Evolutionary conservation across 768 basidiomycete species (phyloP).

Genomic region (Polyporus arcularius): DNA sequence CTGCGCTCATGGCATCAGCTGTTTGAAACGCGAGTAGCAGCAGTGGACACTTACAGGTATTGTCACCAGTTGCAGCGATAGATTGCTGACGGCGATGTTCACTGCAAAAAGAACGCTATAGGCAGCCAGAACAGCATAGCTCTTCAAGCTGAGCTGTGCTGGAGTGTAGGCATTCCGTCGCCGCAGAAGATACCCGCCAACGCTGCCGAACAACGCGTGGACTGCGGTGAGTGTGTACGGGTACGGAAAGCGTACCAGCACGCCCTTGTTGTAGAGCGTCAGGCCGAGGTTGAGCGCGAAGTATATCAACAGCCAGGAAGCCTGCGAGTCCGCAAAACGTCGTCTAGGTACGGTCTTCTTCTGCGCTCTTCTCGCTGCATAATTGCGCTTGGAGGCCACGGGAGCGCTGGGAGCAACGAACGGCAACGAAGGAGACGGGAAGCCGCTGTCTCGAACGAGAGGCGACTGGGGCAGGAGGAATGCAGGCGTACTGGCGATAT

Average conservation of each 20-base stretch:
- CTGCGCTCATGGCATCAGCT: slow-evolving; percentile 37
- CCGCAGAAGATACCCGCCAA: slow-evolving; percentile 75
- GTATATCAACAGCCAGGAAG: slow-evolving; percentile 77
- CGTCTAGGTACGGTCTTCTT: not conserved
- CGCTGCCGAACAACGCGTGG: slow-evolving; percentile 83
- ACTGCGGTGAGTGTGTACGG: slow-evolving; percentile 94
- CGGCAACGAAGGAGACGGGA: slow-evolving; percentile 20
- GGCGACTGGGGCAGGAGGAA: slow-evolving; percentile 9
- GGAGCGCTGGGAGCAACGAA: slow-evolving; percentile 21
- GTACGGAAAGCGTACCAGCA: slow-evolving; percentile 91
- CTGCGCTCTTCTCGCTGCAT: not conserved
- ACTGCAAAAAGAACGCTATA: slow-evolving; percentile 92
- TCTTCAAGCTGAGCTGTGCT: slow-evolving; percentile 47
- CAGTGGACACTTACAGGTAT: slow-evolving; percentile 65
- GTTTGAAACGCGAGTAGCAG: not conserved
- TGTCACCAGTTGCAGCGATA: slow-evolving; percentile 85
- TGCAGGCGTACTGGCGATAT: slow-evolving; percentile 2
- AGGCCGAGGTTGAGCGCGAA: slow-evolving; percentile 90
- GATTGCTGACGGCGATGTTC: slow-evolving; percentile 94
- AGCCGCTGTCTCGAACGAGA: slow-evolving; percentile 5
- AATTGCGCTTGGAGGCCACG: slow-evolving; percentile 1
- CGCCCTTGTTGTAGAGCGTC: slow-evolving; percentile 93
- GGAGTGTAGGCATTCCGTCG: slow-evolving; percentile 59
- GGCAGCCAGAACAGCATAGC: slow-evolving; percentile 65
- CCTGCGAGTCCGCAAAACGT: slow-evolving; percentile 21